Conservation (phyloP, 352 stramenopile species). For the Peronospora farinosa region DNA sequence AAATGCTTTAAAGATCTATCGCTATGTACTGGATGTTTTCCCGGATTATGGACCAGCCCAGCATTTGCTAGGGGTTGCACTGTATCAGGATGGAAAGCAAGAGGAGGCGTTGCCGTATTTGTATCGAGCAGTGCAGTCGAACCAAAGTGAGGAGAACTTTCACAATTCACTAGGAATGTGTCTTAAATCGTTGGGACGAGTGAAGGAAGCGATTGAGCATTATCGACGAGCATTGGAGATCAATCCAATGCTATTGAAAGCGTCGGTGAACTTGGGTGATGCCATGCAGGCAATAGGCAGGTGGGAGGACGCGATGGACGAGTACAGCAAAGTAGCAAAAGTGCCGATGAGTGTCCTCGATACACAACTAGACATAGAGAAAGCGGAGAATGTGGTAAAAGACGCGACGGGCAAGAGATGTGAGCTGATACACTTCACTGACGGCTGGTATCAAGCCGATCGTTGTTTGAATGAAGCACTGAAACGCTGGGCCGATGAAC, state of each 20-base stretch:
- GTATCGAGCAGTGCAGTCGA: constrained; percentile 33
- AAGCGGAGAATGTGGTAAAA: constrained; percentile 28
- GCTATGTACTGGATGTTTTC: constrained; percentile 43
- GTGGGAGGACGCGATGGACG: constrained; percentile 50
- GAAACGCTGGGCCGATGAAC: constrained; percentile 43
- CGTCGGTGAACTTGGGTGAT: constrained; percentile 48
- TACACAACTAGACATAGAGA: constrained; percentile 11
- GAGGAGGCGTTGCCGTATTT: constrained; percentile 32
- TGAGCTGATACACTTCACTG: constrained; percentile 43
- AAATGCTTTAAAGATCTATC: constrained; percentile 41
- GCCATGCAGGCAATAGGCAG: constrained; percentile 38
- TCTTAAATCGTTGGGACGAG: constrained; percentile 32
- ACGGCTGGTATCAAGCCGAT: constrained; percentile 43
- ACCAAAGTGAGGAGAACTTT: constrained; percentile 42
- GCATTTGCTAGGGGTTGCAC: constrained; percentile 43
- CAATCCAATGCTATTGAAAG: constrained; percentile 34
- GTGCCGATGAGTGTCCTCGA: constrained; percentile 12
- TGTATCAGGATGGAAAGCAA: constrained; percentile 38
- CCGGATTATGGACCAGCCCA: constrained; percentile 39
- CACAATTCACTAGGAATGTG: constrained; percentile 54
- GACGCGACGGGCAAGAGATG: constrained; percentile 42
- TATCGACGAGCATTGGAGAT: constrained; percentile 50
- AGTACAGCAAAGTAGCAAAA: constrained; percentile 43
- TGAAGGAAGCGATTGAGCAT: constrained; percentile 42
- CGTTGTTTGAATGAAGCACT: constrained; percentile 47